Evolutionary conservation across 2,329 filamentous ascomycete genomes (phyloP), one percentile per base, ranked within the genome.

Genomic region (Scedosporium aurantiacum): DNA sequence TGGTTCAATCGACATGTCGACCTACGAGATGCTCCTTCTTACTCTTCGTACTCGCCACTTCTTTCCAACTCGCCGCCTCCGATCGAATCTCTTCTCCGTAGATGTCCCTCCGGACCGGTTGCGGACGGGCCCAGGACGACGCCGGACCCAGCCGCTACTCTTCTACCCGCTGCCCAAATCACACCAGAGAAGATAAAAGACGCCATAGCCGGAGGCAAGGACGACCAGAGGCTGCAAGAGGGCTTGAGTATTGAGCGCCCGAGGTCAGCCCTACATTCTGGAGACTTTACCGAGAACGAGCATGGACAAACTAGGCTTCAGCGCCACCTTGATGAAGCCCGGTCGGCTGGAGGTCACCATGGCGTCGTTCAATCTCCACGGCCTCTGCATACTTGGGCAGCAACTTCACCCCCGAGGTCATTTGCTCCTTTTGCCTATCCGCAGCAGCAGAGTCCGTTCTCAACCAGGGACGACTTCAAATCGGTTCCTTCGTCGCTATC

Each of bases 171-270:
- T 79, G 1, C 75, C 7, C 74, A 76, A 55, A 78, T 82, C 63
- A 78, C 77, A 1, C 78, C 79, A 3, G 78, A 79, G 63, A 79
- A 74, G 65, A 68, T 63, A 52, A 67, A 67, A 43, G 68, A 69
- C 50, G 64, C 66, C 16, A 63, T 66, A 40, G 63, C 66, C 57
- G 63, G 67, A 40, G 63, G 66, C 57, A 63, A 67, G 21, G 63
- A 66, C 6, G 73, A 76, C 55, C 74, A 78, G 62, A 76, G 77
- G 63, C 66, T 82, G 55, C 76, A 77, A 63, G 78, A 83, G 62
- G 82, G 85, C 4, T 70, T 83, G 65, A 82, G 84, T 65, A 93
- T 96, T 64, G 87, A 92, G 71, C 83, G 92, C 60, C 93, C 93
- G 56, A 81, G 89, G 61, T 97, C 93, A 37, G 86, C 86, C 55